Percentiles rank a stretch among this genome's conserved stretches.
phyloP scores from a whole-genome alignment of 495 filamentous ascomycete species.

The Opeltia flavorubescens region DNA sequence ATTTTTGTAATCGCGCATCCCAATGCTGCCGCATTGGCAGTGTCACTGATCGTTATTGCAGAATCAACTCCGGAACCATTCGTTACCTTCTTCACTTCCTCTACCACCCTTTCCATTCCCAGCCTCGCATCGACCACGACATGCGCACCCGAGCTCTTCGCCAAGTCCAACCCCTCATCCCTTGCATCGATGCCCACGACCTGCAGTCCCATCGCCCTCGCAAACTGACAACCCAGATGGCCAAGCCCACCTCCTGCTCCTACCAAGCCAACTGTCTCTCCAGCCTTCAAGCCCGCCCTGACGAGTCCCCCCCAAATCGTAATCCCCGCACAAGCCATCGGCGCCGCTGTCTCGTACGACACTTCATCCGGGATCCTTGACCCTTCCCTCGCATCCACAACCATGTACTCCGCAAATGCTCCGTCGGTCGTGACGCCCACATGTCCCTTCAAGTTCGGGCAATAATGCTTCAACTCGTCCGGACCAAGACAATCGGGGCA shows the following conservation, averaged over 20 bases:
- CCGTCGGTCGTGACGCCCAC: slow-evolving; percentile 35
- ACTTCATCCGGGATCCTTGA: slow-evolving; percentile 33
- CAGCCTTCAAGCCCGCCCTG: slow-evolving; percentile 27
- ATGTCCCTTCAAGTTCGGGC: slow-evolving; percentile 20
- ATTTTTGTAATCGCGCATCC: slow-evolving; percentile 37
- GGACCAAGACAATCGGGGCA: slow-evolving; percentile 33
- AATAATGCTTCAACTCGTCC: slow-evolving; percentile 33
- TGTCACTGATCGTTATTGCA: slow-evolving; percentile 32
- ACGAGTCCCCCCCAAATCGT: slow-evolving; percentile 38
- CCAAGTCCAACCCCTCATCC: slow-evolving; percentile 35
- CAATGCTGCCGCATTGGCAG: slow-evolving; percentile 27
- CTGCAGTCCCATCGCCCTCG: slow-evolving; percentile 34
- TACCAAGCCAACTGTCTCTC: slow-evolving; percentile 36
- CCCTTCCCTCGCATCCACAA: slow-evolving; percentile 30
- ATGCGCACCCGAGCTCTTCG: slow-evolving; percentile 31
- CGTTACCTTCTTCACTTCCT: slow-evolving; percentile 31
- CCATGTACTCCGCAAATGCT: slow-evolving; percentile 38
- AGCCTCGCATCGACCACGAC: slow-evolving; percentile 35
- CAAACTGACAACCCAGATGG: slow-evolving; percentile 40
- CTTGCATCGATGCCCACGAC: slow-evolving; percentile 42
- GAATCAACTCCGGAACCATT: slow-evolving; percentile 32
- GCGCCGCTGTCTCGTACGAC: slow-evolving; percentile 34
- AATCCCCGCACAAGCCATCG: slow-evolving; percentile 42
- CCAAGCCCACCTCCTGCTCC: slow-evolving; percentile 46
- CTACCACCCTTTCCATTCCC: slow-evolving; percentile 29